Percentiles rank a stretch among this genome's conserved stretches.
Conservation (phyloP, 1,284 basidiomycete species). For the Tranzscheliella williamsii region DNA sequence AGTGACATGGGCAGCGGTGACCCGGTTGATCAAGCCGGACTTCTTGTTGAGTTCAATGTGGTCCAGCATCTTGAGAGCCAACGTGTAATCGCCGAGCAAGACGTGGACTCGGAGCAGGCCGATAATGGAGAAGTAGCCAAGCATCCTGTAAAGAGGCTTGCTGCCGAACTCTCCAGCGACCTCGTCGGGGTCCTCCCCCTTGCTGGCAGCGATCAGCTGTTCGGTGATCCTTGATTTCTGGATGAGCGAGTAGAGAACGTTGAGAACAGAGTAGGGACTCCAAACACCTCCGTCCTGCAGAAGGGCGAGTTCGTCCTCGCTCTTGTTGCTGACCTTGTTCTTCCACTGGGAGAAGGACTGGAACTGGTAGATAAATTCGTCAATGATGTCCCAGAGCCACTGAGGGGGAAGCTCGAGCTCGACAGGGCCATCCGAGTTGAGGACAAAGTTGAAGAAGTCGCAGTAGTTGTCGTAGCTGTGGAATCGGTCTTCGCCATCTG, state of each 20-base stretch:
- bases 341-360: constrained; percentile 84
- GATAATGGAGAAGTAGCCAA: constrained; percentile 94
- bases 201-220: constrained; percentile 79
- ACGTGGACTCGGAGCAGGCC: constrained; percentile 94
- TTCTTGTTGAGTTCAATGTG: constrained; percentile 71
- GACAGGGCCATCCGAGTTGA: constrained; percentile 87
- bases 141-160: constrained; percentile 85
- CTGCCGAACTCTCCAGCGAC: constrained; percentile 89
- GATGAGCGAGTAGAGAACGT: constrained; percentile 95
- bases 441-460: constrained; percentile 94
- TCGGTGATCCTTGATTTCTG: constrained; percentile 96
- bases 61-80: constrained; percentile 93
- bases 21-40: constrained; percentile 51
- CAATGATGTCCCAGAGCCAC: constrained; percentile 99
- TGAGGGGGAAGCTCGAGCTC: constrained; percentile 88
- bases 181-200: constrained; percentile 75
- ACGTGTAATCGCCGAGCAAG: constrained; percentile 89
- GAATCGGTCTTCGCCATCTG: constrained; percentile 95
- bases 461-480: constrained; percentile 99
- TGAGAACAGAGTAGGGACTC: constrained; percentile 96
- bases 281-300: constrained; percentile 68
- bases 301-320: constrained; percentile 73
- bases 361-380: constrained; percentile 99
- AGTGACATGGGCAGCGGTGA: constrained; percentile 70
- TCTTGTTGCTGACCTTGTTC: constrained; percentile 80